Conservation (phyloP, 306 rosid species). For the Rubus idaeus region DNA sequence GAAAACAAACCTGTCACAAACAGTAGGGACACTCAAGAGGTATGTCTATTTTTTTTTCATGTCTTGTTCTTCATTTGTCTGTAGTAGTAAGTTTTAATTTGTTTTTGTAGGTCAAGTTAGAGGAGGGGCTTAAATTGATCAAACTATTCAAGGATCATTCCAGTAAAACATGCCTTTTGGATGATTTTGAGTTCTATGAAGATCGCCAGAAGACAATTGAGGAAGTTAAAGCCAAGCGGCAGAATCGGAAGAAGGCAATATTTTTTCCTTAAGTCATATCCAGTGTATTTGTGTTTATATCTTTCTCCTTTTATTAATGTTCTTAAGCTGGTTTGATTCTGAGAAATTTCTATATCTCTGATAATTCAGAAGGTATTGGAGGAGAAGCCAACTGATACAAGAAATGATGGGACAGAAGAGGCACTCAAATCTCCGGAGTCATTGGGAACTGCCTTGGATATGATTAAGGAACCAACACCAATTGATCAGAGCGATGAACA, state of each 20-base stretch:
- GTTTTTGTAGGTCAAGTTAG: conserved; percentile 56
- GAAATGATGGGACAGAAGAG: conserved; percentile 48
- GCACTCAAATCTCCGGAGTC: conserved; percentile 45
- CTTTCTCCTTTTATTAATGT: neutral
- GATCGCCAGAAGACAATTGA: conserved; percentile 80
- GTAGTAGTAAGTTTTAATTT: neutral
- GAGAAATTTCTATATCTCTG: neutral
- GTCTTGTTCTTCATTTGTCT: conserved; percentile 9
- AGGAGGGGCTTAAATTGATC: conserved; percentile 69
- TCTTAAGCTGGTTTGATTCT: neutral
- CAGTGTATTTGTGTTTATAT: neutral
- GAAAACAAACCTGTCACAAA: conserved; percentile 96
- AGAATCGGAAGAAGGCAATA: conserved; percentile 64
- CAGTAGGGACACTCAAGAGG: conserved; percentile 98
- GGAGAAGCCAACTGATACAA: conserved; percentile 74
- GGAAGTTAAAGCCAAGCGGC: conserved; percentile 82
- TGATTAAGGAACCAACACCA: conserved; percentile 40
- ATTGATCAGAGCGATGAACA: conserved; percentile 38
- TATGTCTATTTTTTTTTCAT: conserved; percentile 15
- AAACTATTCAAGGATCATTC: conserved; percentile 80
- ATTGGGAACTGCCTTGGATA: conserved; percentile 42
- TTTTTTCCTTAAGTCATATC: neutral
- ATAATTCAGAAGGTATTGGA: conserved; percentile 64
- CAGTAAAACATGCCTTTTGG: conserved; percentile 83
- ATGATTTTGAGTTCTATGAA: conserved; percentile 85